Evolutionary conservation across 2,329 filamentous ascomycete genomes (phyloP).

Genomic region (Orbilia ellipsospora): DNA sequence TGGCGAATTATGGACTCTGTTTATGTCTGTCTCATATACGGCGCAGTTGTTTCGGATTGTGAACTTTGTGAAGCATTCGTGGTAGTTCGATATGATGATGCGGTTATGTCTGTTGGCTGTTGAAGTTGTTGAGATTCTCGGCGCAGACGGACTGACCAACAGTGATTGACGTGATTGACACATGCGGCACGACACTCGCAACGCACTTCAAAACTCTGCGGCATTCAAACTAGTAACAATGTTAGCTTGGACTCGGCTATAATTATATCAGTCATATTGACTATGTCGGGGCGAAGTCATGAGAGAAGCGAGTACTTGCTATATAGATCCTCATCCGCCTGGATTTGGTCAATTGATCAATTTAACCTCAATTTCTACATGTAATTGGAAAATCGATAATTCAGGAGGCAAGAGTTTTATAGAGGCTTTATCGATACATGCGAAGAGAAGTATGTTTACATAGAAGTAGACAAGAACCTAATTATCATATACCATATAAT

Average conservation of each 20-base stretch:
- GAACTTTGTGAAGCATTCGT: background rate
- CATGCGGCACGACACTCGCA: constrained; percentile 12
- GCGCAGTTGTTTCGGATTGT: constrained; percentile 6
- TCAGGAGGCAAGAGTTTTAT: too few relatives aligned
- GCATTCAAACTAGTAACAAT: background rate
- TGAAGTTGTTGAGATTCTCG: background rate
- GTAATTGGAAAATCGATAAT: too few relatives aligned
- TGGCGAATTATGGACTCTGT: background rate
- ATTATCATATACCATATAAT: too few relatives aligned
- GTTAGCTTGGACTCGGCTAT: too few relatives aligned
- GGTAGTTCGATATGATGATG: background rate
- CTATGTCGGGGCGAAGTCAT: too few relatives aligned
- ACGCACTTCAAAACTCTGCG: background rate
- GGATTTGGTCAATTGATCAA: too few relatives aligned
- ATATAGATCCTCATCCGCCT: too few relatives aligned
- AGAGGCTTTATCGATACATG: too few relatives aligned
- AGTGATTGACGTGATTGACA: too few relatives aligned
- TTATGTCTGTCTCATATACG: constrained; percentile 7
- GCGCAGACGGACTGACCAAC: background rate
- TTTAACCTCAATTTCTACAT: too few relatives aligned
- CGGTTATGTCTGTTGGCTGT: background rate
- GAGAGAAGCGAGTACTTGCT: too few relatives aligned
- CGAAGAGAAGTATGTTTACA: background rate
- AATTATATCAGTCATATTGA: too few relatives aligned
- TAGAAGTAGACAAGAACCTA: background rate